Conservation (phyloP, 148 eudicot genomes). For the Vaccinium vitisidaea region DNA sequence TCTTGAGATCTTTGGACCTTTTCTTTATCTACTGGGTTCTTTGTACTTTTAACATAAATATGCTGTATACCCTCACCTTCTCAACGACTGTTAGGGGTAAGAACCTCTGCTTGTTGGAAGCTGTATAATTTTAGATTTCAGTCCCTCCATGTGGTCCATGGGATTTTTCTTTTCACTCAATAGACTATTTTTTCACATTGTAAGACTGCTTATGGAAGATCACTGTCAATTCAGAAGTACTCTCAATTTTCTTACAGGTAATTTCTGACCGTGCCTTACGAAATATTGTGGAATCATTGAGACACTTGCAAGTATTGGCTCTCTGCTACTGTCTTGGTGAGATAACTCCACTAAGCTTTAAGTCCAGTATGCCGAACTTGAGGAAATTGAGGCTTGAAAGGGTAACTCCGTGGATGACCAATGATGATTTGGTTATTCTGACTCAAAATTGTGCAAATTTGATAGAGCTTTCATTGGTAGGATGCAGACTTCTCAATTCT, state of each 20-base stretch:
- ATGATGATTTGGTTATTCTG: slow-evolving; percentile 56
- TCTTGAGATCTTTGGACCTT: no score
- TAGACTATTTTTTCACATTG: neutral
- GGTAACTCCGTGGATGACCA: slow-evolving; percentile 87
- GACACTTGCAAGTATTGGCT: slow-evolving; percentile 54
- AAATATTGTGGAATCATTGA: slow-evolving; percentile 41
- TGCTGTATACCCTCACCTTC: neutral
- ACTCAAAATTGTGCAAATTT: slow-evolving; percentile 54
- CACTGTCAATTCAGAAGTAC: neutral
- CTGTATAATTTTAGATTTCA: neutral
- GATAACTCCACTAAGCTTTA: slow-evolving; percentile 51
- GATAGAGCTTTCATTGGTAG: slow-evolving; percentile 62
- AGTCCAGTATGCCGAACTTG: slow-evolving; percentile 48
- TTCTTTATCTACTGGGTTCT: neutral
- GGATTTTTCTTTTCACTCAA: neutral
- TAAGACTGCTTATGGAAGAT: neutral
- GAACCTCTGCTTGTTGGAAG: neutral
- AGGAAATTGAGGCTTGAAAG: slow-evolving; percentile 80
- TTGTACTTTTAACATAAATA: neutral
- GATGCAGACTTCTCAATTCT: slow-evolving; percentile 62
- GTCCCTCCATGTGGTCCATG: neutral
- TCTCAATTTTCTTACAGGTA: slow-evolving; percentile 38
- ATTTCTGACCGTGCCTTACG: slow-evolving; percentile 55
- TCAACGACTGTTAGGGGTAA: neutral
- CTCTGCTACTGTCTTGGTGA: slow-evolving; percentile 86